phyloP scores from a whole-genome alignment of 1,284 basidiomycete species.

The Ustilago bromivora region DNA sequence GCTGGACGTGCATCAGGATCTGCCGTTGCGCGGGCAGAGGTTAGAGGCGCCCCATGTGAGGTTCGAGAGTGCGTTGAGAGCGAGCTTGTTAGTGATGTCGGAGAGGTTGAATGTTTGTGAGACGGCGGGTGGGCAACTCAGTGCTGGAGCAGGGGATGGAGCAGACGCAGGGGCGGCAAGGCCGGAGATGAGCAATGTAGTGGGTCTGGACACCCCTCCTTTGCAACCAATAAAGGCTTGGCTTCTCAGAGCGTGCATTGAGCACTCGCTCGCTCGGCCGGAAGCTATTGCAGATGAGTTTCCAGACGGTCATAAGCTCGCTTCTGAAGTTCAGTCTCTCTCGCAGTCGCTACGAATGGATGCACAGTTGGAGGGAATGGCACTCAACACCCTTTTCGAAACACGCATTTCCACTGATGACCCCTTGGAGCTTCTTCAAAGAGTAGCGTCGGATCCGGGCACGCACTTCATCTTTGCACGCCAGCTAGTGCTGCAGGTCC shows the following conservation, averaged over 20 bases:
- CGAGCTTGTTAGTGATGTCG: constrained; percentile 34
- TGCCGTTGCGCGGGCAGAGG: constrained; percentile 38
- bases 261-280: constrained; percentile 40
- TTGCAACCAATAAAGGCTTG: constrained; percentile 46
- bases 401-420: constrained; percentile 39
- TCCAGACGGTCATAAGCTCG: constrained; percentile 43
- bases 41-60: constrained; percentile 41
- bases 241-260: constrained; percentile 48
- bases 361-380: constrained; percentile 44
- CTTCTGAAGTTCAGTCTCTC: constrained; percentile 47
- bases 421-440: constrained; percentile 35
- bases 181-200: constrained; percentile 16
- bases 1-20: constrained; percentile 33
- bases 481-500: constrained; percentile 35
- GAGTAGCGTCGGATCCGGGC: constrained; percentile 45
- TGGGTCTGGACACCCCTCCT: constrained; percentile 39
- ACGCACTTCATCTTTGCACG: constrained; percentile 44
- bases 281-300: constrained; percentile 54
- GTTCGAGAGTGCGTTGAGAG: constrained; percentile 35
- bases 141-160: not conserved
- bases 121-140: constrained; percentile 8
- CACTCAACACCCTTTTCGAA: constrained; percentile 38
- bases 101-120: constrained; percentile 35
- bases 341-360: constrained; percentile 47
- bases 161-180: not conserved